Percentiles rank a stretch among this genome's conserved stretches.
phyloP scores from a whole-genome alignment of 495 filamentous ascomycete species.

The Penicillium alfredii region DNA sequence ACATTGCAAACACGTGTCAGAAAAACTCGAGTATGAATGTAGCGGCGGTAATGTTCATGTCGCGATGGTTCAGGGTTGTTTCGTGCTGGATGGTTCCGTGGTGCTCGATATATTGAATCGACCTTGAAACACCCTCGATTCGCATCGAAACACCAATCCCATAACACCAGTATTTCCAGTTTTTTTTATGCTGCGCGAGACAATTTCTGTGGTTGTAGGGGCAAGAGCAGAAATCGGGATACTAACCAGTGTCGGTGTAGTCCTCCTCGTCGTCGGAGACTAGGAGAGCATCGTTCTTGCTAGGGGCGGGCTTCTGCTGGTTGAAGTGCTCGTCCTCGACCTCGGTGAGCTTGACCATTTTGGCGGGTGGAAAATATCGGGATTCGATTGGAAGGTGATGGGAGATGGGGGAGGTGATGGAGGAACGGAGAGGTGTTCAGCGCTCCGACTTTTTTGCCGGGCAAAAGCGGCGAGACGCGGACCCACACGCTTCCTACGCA shows the following conservation, averaged over 20 bases:
- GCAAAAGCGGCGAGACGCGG: constrained; percentile 40
- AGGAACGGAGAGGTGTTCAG: constrained; percentile 20
- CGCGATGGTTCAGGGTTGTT: background rate
- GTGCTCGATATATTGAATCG: no score
- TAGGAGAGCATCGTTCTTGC: constrained; percentile 41
- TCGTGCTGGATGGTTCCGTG: background rate
- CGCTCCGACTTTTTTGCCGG: constrained; percentile 44
- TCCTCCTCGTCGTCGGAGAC: constrained; percentile 78
- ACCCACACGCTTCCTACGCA: no score
- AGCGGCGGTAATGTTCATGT: constrained; percentile 5
- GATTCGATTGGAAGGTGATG: constrained; percentile 9
- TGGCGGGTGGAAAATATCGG: constrained; percentile 34
- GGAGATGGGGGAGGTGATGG: constrained; percentile 20
- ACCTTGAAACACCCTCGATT: no score
- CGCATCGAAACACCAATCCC: background rate
- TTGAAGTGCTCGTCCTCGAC: constrained; percentile 94
- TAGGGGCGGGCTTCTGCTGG: constrained; percentile 60
- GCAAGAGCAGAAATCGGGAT: constrained; percentile 7
- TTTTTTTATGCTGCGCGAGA: no score
- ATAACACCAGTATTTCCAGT: no score
- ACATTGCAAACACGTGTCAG: constrained; percentile 19
- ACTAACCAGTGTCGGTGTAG: constrained; percentile 81
- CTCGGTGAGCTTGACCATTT: constrained; percentile 94
- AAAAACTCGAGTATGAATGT: no score
- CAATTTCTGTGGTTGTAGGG: constrained; percentile 3